Evolutionary conservation across 257 asterid species (phyloP), one percentile per base, ranked within the genome.

Genomic region (Striga asiatica): DNA sequence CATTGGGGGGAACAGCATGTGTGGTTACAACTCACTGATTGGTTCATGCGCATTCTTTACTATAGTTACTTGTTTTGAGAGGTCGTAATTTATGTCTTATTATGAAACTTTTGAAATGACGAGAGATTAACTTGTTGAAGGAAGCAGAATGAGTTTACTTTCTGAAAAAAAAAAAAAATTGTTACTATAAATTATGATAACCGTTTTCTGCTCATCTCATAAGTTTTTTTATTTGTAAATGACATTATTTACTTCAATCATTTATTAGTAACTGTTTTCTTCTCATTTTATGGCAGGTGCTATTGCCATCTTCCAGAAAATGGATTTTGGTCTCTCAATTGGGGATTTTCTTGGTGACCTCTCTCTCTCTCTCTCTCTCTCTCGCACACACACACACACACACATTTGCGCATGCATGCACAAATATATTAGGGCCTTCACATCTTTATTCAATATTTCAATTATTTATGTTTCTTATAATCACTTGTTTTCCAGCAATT

Each of bases 321-420:
- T 86, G 94, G 70, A 74, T 61, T 69, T 89, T 22, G 80, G 78
- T 69, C 95, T 89, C 43, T 83, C 64, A 29, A 67, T 89, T 19
- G 96, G 88, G 76, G 97, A 89, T 75, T 85, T 69, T 69, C 93
- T 89, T 31, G 96, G 96, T 89, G 80, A 58, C 25, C n/a, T n/a
- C n/a, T 32, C 49, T 23, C 64, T 42, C 43, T 6, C 45, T 6
- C 45, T 16, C 56, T 31, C 54, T 56, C 34, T 42, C 53, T 6
- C 14, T 10, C 31, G 12, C 42, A 16, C 37, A 7, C 34, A 10
- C 25, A 14, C 62, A 24, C 54, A 17, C 8, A n/a, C 20, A 5
- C 10, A 3, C 18, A 17, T 20, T n/a, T n/a, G 35, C 50, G 5
- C 58, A 12, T 22, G 16, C 35, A 5, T 50, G 10, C 56, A 11